Conservation (phyloP, 2,329 filamentous ascomycete genomes). For the Pezicula rhizophila region DNA sequence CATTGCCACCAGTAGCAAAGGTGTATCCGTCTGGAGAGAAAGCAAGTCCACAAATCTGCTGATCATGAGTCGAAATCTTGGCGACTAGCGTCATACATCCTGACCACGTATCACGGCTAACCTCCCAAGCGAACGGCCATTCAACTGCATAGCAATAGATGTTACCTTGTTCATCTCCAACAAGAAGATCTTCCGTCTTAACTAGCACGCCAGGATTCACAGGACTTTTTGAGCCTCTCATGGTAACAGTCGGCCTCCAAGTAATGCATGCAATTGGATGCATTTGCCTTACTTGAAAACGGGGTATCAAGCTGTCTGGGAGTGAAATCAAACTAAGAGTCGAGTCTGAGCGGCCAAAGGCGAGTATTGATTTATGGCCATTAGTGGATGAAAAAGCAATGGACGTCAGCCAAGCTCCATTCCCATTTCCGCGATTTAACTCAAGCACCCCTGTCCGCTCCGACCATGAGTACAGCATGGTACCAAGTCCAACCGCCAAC, state of each 20-base stretch:
- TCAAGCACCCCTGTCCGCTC: constrained; percentile 63
- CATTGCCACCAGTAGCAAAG: constrained; percentile 87
- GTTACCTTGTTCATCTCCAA: constrained; percentile 77
- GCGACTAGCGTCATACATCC: constrained; percentile 74
- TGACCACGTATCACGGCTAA: constrained; percentile 61
- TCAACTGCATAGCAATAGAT: constrained; percentile 88
- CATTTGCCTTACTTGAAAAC: constrained; percentile 70
- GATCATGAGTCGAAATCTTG: constrained; percentile 70
- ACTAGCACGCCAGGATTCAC: constrained; percentile 41
- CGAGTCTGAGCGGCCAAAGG: constrained; percentile 75
- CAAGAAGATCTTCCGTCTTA: constrained; percentile 73
- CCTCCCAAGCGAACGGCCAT: constrained; percentile 65
- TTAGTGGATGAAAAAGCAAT: constrained; percentile 80
- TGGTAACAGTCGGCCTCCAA: constrained; percentile 63
- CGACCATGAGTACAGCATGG: constrained; percentile 82
- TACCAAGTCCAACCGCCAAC: constrained; percentile 77
- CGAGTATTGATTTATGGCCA: constrained; percentile 74
- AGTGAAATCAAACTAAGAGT: constrained; percentile 73
- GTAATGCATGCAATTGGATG: constrained; percentile 71
- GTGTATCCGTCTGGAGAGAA: constrained; percentile 73
- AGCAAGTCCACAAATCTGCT: constrained; percentile 89
- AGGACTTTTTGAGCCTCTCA: constrained; percentile 46
- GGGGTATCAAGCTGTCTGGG: constrained; percentile 56
- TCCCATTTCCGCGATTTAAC: constrained; percentile 40
- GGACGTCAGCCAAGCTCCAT: constrained; percentile 65